These are phyloP conservation scores for Phytopythium vexans DNA, from an alignment of 352 stramenopile genomes.

Conservation along the genomic window DNA sequence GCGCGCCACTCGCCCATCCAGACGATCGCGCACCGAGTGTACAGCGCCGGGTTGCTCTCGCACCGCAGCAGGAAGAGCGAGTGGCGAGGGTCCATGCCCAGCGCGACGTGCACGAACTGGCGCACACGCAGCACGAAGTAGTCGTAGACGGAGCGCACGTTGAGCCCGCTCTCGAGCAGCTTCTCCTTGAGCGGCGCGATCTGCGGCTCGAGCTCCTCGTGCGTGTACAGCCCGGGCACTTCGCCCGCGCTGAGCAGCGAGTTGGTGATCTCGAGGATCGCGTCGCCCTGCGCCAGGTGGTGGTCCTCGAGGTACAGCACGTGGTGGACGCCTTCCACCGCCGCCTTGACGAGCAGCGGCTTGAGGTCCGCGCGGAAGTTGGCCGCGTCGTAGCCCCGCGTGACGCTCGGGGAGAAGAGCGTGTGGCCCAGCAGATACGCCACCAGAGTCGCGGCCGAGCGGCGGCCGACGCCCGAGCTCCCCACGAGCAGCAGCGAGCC, in stretches of 20 bases:
- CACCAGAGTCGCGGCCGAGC: slow-evolving; percentile 81
- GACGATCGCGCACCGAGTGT: slow-evolving; percentile 88
- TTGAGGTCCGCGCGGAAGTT: slow-evolving; percentile 90
- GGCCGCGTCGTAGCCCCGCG: slow-evolving; percentile 64
- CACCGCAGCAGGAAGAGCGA: slow-evolving; percentile 84
- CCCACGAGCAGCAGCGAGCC: slow-evolving; percentile 91
- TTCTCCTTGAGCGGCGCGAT: slow-evolving; percentile 88
- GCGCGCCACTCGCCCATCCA: slow-evolving; percentile 93
- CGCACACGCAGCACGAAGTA: slow-evolving; percentile 92
- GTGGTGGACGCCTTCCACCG: slow-evolving; percentile 76
- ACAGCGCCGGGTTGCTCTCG: slow-evolving; percentile 93
- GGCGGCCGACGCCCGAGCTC: slow-evolving; percentile 82
- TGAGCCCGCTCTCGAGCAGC: slow-evolving; percentile 67
- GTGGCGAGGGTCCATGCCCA: slow-evolving; percentile 71
- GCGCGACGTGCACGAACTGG: slow-evolving; percentile 87
- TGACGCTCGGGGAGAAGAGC: slow-evolving; percentile 78
- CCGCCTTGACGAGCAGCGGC: slow-evolving; percentile 79
- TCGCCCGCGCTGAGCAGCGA: slow-evolving; percentile 90
- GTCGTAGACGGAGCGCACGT: slow-evolving; percentile 88
- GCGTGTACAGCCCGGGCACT: slow-evolving; percentile 91
- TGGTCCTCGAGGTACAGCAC: slow-evolving; percentile 94
- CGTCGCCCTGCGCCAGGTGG: slow-evolving; percentile 83
- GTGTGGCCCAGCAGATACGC: slow-evolving; percentile 89
- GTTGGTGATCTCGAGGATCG: slow-evolving; percentile 91
- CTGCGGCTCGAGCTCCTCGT: slow-evolving; percentile 93